Evolutionary conservation across 1,139 yeast species (phyloP).

Genomic region (Candida glucosophila): DNA sequence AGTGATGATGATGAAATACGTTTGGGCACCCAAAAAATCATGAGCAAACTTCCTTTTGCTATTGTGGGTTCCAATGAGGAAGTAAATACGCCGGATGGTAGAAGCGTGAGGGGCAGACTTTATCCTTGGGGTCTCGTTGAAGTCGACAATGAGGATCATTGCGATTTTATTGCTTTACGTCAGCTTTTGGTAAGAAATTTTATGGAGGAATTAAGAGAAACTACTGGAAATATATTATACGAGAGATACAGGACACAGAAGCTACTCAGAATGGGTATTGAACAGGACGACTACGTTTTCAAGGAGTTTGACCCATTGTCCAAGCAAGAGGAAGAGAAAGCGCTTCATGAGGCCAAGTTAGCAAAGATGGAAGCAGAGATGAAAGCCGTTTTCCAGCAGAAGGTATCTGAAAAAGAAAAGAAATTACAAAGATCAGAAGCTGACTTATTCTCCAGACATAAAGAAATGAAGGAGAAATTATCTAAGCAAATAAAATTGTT

Average conservation of each 20-base stretch:
- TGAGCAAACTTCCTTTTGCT: constrained; percentile 81
- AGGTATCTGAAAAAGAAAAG: constrained; percentile 94
- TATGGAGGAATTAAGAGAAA: constrained; percentile 89
- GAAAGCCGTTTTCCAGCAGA: constrained; percentile 95
- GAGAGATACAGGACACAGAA: constrained; percentile 87
- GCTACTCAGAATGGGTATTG: constrained; percentile 74
- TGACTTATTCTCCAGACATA: constrained; percentile 89
- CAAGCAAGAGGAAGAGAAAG: constrained; percentile 90
- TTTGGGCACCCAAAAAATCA: constrained; percentile 55
- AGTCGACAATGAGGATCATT: constrained; percentile 90
- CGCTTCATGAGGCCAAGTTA: constrained; percentile 86
- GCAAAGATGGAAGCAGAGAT: constrained; percentile 94
- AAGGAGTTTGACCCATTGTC: constrained; percentile 89
- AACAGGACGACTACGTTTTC: constrained; percentile 87
- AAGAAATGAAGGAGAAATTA: constrained; percentile 93
- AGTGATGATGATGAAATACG: constrained; percentile 83
- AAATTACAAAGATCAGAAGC: constrained; percentile 96
- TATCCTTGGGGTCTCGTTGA: constrained; percentile 99
- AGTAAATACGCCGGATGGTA: constrained; percentile 69
- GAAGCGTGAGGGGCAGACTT: constrained; percentile 79
- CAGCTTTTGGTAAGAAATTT: constrained; percentile 84
- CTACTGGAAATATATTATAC: constrained; percentile 67
- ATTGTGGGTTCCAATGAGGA: constrained; percentile 83
- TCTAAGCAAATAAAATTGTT: constrained; percentile 79
- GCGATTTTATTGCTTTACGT: constrained; percentile 86